Conservation (phyloP, 2,329 filamentous ascomycete species). For the Phyllosticta citriasiana region DNA sequence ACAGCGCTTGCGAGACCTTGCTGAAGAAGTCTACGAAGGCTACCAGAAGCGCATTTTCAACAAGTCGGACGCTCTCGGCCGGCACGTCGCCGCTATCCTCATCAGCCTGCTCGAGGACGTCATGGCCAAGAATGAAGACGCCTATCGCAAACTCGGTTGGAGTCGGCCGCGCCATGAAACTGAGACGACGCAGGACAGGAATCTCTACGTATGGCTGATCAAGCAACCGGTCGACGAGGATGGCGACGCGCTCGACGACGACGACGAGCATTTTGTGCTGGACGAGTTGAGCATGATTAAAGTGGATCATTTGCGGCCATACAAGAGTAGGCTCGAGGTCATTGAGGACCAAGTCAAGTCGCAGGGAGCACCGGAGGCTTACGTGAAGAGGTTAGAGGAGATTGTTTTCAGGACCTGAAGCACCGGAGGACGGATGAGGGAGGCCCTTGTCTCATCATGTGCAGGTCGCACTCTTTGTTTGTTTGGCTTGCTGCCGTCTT, state of each 20-base stretch:
- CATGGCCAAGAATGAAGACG: slow-evolving; percentile 22
- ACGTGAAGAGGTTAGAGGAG: neutral
- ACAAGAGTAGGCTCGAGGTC: neutral
- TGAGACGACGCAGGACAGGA: neutral
- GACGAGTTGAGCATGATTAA: neutral
- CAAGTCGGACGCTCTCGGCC: slow-evolving; percentile 17
- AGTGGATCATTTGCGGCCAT: neutral
- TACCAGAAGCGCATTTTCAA: slow-evolving; percentile 12
- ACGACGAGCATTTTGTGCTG: neutral
- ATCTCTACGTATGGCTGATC: slow-evolving; percentile 4
- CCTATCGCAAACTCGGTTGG: slow-evolving; percentile 23
- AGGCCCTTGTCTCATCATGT: neutral
- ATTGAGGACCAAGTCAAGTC: neutral
- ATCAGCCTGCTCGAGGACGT: slow-evolving; percentile 25
- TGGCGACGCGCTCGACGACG: neutral
- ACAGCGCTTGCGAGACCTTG: slow-evolving; percentile 16
- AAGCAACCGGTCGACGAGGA: neutral
- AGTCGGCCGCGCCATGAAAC: neutral
- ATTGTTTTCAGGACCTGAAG: neutral
- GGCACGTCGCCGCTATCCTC: slow-evolving; percentile 21
- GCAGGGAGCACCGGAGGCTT: neutral
- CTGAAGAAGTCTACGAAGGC: slow-evolving; percentile 20
- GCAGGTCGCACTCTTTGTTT: neutral
- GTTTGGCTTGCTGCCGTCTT: neutral
- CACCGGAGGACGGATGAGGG: neutral